phyloP scores from a whole-genome alignment of 2,329 filamentous ascomycete species.

The Aspergillus sp. region DNA sequence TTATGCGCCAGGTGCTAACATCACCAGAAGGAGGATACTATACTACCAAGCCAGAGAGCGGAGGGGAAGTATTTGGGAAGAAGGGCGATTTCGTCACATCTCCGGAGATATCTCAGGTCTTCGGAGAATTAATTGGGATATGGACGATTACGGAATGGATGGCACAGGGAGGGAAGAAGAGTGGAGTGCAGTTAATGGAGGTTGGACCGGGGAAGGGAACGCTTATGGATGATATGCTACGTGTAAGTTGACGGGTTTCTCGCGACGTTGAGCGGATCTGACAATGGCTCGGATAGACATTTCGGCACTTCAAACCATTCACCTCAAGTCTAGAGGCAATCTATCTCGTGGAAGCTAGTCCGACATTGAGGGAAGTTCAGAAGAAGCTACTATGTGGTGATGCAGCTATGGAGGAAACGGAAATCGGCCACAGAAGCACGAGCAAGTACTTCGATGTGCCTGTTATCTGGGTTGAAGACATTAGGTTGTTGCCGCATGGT shows the following conservation, averaged over 20 bases:
- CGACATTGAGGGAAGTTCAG: slow-evolving; percentile 75
- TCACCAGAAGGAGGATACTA: slow-evolving; percentile 92
- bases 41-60: slow-evolving; percentile 70
- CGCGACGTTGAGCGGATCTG: slow-evolving; percentile 8
- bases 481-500: slow-evolving; percentile 78
- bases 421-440: slow-evolving; percentile 72
- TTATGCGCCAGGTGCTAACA: slow-evolving; percentile 98
- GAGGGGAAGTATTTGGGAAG: slow-evolving; percentile 84
- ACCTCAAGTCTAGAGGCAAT: slow-evolving; percentile 79
- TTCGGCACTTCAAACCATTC: slow-evolving; percentile 80
- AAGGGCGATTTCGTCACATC: slow-evolving; percentile 97
- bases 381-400: slow-evolving; percentile 79
- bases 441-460: slow-evolving; percentile 76
- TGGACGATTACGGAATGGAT: slow-evolving; percentile 99
- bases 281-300: slow-evolving; percentile 61
- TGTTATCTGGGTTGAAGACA: slow-evolving; percentile 90
- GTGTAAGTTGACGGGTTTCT: slow-evolving; percentile 60
- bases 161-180: slow-evolving; percentile 74
- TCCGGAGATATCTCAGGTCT: slow-evolving; percentile 95
- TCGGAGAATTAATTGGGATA: slow-evolving; percentile 90
- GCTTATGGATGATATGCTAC: slow-evolving; percentile 93
- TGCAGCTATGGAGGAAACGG: slow-evolving; percentile 69
- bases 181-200: slow-evolving; percentile 86
- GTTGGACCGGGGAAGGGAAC: slow-evolving; percentile 93
- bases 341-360: slow-evolving; percentile 93